Evolutionary conservation across 2,329 filamentous ascomycete species (phyloP).

Genomic region (Dissoconium aciculare): DNA sequence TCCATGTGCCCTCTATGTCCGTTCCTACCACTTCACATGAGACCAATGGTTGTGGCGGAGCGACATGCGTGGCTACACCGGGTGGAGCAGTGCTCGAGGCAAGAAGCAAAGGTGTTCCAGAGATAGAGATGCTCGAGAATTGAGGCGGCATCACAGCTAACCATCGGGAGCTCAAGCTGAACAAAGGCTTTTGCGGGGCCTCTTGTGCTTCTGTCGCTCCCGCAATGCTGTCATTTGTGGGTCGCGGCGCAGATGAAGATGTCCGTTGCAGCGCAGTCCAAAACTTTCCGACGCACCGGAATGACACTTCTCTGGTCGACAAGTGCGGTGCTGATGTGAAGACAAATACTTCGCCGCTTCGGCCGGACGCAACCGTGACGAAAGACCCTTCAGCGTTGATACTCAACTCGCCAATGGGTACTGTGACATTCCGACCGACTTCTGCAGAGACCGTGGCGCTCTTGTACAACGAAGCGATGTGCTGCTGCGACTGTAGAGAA

Average conservation of each 20-base stretch:
- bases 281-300: slow-evolving; percentile 67
- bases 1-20: slow-evolving; percentile 40
- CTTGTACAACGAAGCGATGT: slow-evolving; percentile 58
- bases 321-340: slow-evolving; percentile 31
- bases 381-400: slow-evolving; percentile 59
- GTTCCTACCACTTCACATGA: slow-evolving; percentile 59
- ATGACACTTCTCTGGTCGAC: slow-evolving; percentile 21
- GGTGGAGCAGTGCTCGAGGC: slow-evolving; percentile 39
- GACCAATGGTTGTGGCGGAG: slow-evolving; percentile 52
- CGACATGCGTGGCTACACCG: slow-evolving; percentile 44
- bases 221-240: slow-evolving; percentile 20
- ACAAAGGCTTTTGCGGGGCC: slow-evolving; percentile 38
- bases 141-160: slow-evolving; percentile 60
- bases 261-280: slow-evolving; percentile 58
- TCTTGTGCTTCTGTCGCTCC: slow-evolving; percentile 9
- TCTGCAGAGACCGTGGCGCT: slow-evolving; percentile 43
- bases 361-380: slow-evolving; percentile 61
- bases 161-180: slow-evolving; percentile 59
- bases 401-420: slow-evolving; percentile 55
- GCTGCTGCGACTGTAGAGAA: slow-evolving; percentile 60
- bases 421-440: slow-evolving; percentile 13
- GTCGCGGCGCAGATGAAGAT: slow-evolving; percentile 3
- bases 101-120: slow-evolving; percentile 45
- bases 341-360: slow-evolving; percentile 76
- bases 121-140: slow-evolving; percentile 53